Evolutionary conservation across 2,329 filamentous ascomycete species (phyloP).

Genomic region (Dothideomycetes sp.): DNA sequence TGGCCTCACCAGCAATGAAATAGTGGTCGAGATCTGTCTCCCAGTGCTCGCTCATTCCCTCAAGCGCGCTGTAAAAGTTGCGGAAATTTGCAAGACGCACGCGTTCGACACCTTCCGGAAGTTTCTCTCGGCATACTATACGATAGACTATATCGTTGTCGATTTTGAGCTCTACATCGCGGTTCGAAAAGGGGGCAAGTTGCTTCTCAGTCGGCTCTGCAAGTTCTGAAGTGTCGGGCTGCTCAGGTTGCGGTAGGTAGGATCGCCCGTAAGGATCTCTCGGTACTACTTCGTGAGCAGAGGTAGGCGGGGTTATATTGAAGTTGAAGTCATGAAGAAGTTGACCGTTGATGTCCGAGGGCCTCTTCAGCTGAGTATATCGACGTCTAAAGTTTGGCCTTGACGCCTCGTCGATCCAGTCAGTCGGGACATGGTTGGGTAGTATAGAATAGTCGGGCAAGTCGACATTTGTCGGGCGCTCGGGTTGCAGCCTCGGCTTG

Average conservation of each 20-base stretch:
- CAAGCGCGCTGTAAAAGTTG: slow-evolving; percentile 49
- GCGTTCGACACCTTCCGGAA: slow-evolving; percentile 26
- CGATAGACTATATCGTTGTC: slow-evolving; percentile 48
- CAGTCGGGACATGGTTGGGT: background rate
- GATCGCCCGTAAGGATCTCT: slow-evolving; percentile 8
- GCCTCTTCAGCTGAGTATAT: slow-evolving; percentile 2
- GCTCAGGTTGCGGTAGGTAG: slow-evolving; percentile 11
- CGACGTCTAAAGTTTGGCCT: slow-evolving; percentile 4
- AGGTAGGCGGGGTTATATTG: slow-evolving; percentile 23
- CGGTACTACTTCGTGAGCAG: slow-evolving; percentile 30
- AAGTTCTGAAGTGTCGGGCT: background rate
- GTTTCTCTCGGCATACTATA: slow-evolving; percentile 39
- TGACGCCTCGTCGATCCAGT: slow-evolving; percentile 4
- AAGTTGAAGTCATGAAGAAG: slow-evolving; percentile 25
- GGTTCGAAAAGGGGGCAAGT: slow-evolving; percentile 36
- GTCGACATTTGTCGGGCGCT: slow-evolving; percentile 4
- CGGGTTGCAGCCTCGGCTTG: slow-evolving; percentile 6
- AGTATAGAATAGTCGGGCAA: slow-evolving; percentile 2
- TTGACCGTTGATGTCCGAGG: slow-evolving; percentile 8
- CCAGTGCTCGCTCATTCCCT: slow-evolving; percentile 52
- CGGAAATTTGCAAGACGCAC: slow-evolving; percentile 44
- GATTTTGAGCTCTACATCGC: slow-evolving; percentile 40
- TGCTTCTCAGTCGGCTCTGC: slow-evolving; percentile 11
- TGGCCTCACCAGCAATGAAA: slow-evolving; percentile 22
- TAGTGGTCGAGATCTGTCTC: slow-evolving; percentile 49